Base-by-base conservation (phyloP, 371 early-diverging fungal genomes). In the Circinella umbellata region DNA sequence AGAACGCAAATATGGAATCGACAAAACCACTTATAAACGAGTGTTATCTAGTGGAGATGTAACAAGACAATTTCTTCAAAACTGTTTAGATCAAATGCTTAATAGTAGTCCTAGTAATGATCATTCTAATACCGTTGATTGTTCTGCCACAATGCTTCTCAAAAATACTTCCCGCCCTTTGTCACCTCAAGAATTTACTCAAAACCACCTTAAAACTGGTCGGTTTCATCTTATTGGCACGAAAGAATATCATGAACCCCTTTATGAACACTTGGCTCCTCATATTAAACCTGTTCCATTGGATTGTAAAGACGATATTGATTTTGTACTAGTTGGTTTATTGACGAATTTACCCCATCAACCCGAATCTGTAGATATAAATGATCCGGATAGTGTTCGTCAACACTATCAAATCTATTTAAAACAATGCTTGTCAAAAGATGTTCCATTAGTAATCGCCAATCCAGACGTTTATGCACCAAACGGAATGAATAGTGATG, bases 401-500 rank as follows among this genome's bases (percentile, higher is more conserved):
- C 55, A 69, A 0, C 76, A 84, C 60, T 84, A 81, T 63, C 60
- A 54, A 4, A 69, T 77, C 14, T 62, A 79, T 9, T 60, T 84
- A 7, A 66, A 75, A 0, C 69, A 54, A 11, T 78, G 80, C 39
- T 37, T 73, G n/a, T 42, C 53, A 38, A 69, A 67, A 17, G 35
- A 72, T 4, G 49, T 78, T 15, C 81, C 81, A 14, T 72, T 84
- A 3, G 69, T 84, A 11, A 80, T 81, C 63, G 81, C 81, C 7
- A 84, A 84, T 67, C 84, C 84, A 9, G 84, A 84, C 49, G 76
- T 84, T 18, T 73, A 73, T 67, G 81, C 84, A 1, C 84, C 84
- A 4, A 76, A 84, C 67, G 84, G 81, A 3, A 34, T 64, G 2
- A 55, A 80, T 66, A 60, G 55, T 27, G 76, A 81, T 55, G 82